phyloP scores from a whole-genome alignment of 2,329 filamentous ascomycete species.

The Ceratocystis huliohia region DNA sequence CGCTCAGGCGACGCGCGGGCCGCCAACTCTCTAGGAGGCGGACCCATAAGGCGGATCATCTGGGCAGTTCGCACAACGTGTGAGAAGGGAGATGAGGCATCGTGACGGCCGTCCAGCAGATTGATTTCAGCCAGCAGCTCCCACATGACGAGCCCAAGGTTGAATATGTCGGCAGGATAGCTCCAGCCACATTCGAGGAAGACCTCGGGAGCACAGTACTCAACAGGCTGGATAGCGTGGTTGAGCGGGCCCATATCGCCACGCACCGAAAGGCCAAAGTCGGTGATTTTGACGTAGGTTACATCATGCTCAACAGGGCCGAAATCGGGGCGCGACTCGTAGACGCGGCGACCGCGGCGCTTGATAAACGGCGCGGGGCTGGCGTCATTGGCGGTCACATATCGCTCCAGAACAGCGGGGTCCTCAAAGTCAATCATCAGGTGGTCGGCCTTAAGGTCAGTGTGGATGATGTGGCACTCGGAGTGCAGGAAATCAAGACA shows the following conservation, averaged over 20 bases:
- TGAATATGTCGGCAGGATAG: constrained; percentile 26
- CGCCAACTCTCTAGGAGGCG: constrained; percentile 24
- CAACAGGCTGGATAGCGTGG: constrained; percentile 26
- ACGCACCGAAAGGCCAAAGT: constrained; percentile 26
- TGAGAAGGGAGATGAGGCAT: constrained; percentile 23
- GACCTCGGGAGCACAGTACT: constrained; percentile 28
- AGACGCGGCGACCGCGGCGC: constrained; percentile 23
- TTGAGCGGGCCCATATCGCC: constrained; percentile 23
- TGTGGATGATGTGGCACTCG: constrained; percentile 34
- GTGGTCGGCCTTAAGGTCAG: constrained; percentile 34
- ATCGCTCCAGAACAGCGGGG: constrained; percentile 23
- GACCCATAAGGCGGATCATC: constrained; percentile 27
- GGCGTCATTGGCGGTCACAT: constrained; percentile 23
- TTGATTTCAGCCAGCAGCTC: constrained; percentile 26
- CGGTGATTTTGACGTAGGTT: constrained; percentile 23
- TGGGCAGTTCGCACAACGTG: constrained; percentile 25
- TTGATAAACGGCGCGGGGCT: constrained; percentile 24
- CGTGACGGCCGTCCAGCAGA: constrained; percentile 22
- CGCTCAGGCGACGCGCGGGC: constrained; percentile 21
- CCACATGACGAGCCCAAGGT: constrained; percentile 27
- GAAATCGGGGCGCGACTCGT: constrained; percentile 23
- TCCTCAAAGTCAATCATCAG: constrained; percentile 23
- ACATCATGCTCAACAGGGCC: constrained; percentile 23
- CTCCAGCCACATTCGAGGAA: constrained; percentile 26
- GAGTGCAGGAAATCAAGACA: constrained; percentile 33